phyloP scores from a whole-genome alignment of 2,329 filamentous ascomycete genomes.

The Beauveria brongniartii region DNA sequence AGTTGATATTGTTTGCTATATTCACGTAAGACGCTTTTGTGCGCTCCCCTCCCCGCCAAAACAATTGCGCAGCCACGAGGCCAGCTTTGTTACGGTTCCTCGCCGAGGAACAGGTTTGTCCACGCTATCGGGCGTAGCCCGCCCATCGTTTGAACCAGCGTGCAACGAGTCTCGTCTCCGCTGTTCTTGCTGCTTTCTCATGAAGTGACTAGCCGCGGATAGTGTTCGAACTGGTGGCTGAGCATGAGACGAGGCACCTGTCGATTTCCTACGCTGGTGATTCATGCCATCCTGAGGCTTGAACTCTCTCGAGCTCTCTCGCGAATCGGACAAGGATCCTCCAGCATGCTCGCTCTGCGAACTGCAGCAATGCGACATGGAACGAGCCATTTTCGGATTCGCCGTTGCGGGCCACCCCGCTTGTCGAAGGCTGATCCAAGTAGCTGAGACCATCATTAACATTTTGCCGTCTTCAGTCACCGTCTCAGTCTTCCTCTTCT shows the following conservation, averaged over 20 bases:
- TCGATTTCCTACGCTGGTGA: constrained; percentile 1
- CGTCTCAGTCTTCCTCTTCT: constrained; percentile 22
- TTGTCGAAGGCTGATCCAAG: constrained; percentile 30
- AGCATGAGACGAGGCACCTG: background rate
- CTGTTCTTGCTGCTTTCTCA: constrained; percentile 17
- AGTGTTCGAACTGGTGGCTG: constrained; percentile 16
- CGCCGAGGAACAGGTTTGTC: background rate
- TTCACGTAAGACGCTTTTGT: background rate
- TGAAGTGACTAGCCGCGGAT: constrained; percentile 20
- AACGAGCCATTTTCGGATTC: constrained; percentile 21
- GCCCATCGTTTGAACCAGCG: background rate
- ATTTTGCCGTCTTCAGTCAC: constrained; percentile 27
- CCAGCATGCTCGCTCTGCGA: constrained; percentile 9
- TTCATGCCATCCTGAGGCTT: background rate
- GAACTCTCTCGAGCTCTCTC: constrained; percentile 4
- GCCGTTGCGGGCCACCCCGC: constrained; percentile 27
- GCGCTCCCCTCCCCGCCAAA: background rate
- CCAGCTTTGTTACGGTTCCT: constrained; percentile 6
- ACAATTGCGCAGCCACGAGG: constrained; percentile 14
- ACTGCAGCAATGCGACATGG: constrained; percentile 19
- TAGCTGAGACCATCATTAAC: constrained; percentile 30
- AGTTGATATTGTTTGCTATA: background rate
- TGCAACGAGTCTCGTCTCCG: background rate
- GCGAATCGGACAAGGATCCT: constrained; percentile 7
- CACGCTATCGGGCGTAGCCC: constrained; percentile 7